Percentiles rank a stretch among this genome's conserved stretches.
Conservation (phyloP, 805 yeast species). For the Yarrowia sp. region DNA sequence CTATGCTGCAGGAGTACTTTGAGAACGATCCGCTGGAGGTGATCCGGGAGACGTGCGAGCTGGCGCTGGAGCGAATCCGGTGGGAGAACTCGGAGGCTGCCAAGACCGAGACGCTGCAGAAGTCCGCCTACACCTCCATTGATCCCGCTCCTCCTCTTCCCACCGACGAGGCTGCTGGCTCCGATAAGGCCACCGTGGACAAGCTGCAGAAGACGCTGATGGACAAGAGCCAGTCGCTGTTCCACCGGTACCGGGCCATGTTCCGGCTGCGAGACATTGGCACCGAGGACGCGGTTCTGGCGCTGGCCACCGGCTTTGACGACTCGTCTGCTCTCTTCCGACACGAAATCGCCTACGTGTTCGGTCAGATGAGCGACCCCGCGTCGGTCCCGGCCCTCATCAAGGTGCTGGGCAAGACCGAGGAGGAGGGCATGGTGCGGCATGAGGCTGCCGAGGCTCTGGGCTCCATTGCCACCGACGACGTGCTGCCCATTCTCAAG, state of each 20-base stretch:
- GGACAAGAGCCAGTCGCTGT: slow-evolving; percentile 77
- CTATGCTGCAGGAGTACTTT: slow-evolving; percentile 66
- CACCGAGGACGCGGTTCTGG: slow-evolving; percentile 88
- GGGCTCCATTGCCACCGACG: slow-evolving; percentile 96
- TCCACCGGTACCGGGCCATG: slow-evolving; percentile 98
- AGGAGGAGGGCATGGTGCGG: slow-evolving; percentile 97
- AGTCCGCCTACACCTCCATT: slow-evolving; percentile 81
- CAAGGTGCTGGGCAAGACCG: slow-evolving; percentile 74
- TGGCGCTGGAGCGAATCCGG: slow-evolving; percentile 91
- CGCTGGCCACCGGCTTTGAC: slow-evolving; percentile 85
- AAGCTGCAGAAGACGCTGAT: slow-evolving; percentile 73
- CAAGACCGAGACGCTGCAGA: slow-evolving; percentile 72
- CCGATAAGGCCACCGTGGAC: slow-evolving; percentile 60
- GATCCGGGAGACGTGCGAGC: slow-evolving; percentile 96
- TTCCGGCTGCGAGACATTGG: slow-evolving; percentile 96
- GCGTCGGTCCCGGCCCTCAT: slow-evolving; percentile 87
- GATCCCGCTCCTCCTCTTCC: slow-evolving; percentile 99
- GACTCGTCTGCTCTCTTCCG: slow-evolving; percentile 94
- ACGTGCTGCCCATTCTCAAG: slow-evolving; percentile 86
- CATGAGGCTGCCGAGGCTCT: slow-evolving; percentile 99
- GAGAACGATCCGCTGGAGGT: slow-evolving; percentile 81
- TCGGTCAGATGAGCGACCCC: slow-evolving; percentile 96
- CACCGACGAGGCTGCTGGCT: slow-evolving; percentile 52
- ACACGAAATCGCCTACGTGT: slow-evolving; percentile 97
- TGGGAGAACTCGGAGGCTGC: slow-evolving; percentile 82